Base-by-base conservation (phyloP, 2,329 filamentous ascomycete species). In the Penicillium polonicum region DNA sequence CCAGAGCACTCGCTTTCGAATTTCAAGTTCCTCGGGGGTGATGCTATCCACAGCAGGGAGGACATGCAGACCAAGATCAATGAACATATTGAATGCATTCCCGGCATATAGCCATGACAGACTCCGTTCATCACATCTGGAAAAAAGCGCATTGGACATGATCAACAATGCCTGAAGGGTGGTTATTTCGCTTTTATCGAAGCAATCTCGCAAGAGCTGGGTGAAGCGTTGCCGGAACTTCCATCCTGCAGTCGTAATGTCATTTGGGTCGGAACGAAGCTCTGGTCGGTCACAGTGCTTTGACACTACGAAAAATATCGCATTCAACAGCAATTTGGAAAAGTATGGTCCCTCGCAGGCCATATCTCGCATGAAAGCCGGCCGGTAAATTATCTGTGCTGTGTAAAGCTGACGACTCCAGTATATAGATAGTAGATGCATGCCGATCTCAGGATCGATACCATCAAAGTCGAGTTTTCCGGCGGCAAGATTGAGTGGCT, bases 381-480 rank as follows among this genome's bases (percentile, higher is more conserved):
- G 78, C 0, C 82, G 78, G 63, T 84, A 84, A 1, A 78, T 80
- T 31, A 83, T 72, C 4, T 79, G 65, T 39, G 75, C 73, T 5
- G 79, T 75, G 49, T 81, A 77, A 52, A 82, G 80, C 58, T 83
- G 81, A 15, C 81, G 76, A 62, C 80, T 83, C 80, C 80, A 83
- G 52, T 83, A 79, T 0, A 84, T 70, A 0, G 76, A 75, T 0
- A 84, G 70, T 1, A 85, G 68, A 49, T 83, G 79, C 72, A 82
- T 79, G 9, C 77, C 82, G 2, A 84, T 65, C 17, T 82, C 78
- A 0, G 81, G 78, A 43, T 82, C 78, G 2, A 84, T 74, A 0
- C 80, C 82, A 62, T 85, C 82, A 66, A 85, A 84, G 63, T 85
- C 82, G 2, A 84, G 76, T 50, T 75, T 78, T 1, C 74, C 76